Evolutionary conservation across 1,139 yeast genomes (phyloP).

Genomic region (Petasospora fabianii): DNA sequence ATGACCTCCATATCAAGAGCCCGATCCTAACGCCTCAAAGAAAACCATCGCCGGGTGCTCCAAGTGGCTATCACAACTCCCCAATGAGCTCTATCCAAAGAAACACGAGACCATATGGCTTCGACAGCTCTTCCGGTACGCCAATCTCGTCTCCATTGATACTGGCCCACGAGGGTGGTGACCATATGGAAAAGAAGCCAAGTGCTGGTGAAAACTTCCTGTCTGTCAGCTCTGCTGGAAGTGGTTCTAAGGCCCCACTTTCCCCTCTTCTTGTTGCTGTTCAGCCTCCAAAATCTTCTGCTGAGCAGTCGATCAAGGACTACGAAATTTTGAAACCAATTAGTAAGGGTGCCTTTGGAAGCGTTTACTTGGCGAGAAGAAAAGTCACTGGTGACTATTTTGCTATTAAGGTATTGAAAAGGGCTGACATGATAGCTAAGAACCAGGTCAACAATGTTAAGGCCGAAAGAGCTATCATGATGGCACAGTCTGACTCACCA

Average conservation of each 20-base stretch:
- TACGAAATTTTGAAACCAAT: slow-evolving; percentile 91
- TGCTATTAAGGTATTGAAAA: slow-evolving; percentile 91
- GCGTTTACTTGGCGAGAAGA: slow-evolving; percentile 82
- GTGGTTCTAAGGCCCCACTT: slow-evolving; percentile 53
- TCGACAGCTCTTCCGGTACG: slow-evolving; percentile 29
- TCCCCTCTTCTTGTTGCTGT: slow-evolving; percentile 77
- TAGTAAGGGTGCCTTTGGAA: slow-evolving; percentile 96
- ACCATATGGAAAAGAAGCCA: slow-evolving; percentile 25
- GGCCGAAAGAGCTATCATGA: slow-evolving; percentile 94
- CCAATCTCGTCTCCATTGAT: slow-evolving; percentile 45
- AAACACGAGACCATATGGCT: slow-evolving; percentile 33
- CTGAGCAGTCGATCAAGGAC: slow-evolving; percentile 79
- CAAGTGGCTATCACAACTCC: slow-evolving; percentile 38
- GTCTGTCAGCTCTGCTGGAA: slow-evolving; percentile 12
- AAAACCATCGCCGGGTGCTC: slow-evolving; percentile 45
- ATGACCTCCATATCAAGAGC: slow-evolving; percentile 23
- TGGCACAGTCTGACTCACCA: slow-evolving; percentile 93
- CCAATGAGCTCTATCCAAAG: slow-evolving; percentile 56
- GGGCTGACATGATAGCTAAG: slow-evolving; percentile 94
- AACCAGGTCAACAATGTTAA: slow-evolving; percentile 93
- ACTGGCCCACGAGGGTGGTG: slow-evolving; percentile 23
- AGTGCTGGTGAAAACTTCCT: slow-evolving; percentile 16
- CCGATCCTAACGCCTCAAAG: slow-evolving; percentile 45
- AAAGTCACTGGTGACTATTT: slow-evolving; percentile 89
- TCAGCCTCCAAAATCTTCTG: slow-evolving; percentile 41